Evolutionary conservation across 1,284 basidiomycete genomes (phyloP), one percentile per base, ranked within the genome.

Genomic region (Macrocystidia cucumis): DNA sequence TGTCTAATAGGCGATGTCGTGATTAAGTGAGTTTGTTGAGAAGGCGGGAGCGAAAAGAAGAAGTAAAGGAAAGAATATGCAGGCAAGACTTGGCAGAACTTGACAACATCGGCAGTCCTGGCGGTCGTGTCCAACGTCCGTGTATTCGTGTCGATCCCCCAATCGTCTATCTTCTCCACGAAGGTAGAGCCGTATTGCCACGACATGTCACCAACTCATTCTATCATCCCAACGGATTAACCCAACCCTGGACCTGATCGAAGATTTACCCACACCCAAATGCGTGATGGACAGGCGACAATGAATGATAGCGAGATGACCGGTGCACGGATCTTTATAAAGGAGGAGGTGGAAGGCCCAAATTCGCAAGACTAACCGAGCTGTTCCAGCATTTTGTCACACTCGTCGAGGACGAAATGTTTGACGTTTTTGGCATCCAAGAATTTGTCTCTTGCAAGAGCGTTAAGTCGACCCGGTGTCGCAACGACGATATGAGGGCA

Each of bases 301-400:
- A 53, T 48, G 44, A 57, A 44, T 49, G 44, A 46, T 50, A 56
- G 50, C 52, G 53, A 54, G 51, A 52, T 47, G 57, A 56, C 57
- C 56, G 57, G 58, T 50, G 51, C 47, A 62, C 50, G 24, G 50
- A 59, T 62, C 48, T 55, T 62, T 56, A 62, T 53, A 62, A 67
- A 62, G 50, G 60, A 62, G 54, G 60, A 49, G 47, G 50, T 54
- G 57, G 57, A 56, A 62, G 65, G 65, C 68, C 62, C 65, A 74
- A 79, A 72, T 68, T 72, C 72, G 77, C 69, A 74, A 64, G 73
- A 96, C 92, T 95, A 85, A 97, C 92, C 93, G 70, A 99, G 91
- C 81, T 93, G 88, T 78, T 99, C 96, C 60, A 99, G 84, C 91
- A 99, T 98, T 81, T 99, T 99, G 78, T 99, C 96, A 74, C 96